phyloP scores from a whole-genome alignment of 192 early-diverging fungal genomes.

The Linnemannia exigua region DNA sequence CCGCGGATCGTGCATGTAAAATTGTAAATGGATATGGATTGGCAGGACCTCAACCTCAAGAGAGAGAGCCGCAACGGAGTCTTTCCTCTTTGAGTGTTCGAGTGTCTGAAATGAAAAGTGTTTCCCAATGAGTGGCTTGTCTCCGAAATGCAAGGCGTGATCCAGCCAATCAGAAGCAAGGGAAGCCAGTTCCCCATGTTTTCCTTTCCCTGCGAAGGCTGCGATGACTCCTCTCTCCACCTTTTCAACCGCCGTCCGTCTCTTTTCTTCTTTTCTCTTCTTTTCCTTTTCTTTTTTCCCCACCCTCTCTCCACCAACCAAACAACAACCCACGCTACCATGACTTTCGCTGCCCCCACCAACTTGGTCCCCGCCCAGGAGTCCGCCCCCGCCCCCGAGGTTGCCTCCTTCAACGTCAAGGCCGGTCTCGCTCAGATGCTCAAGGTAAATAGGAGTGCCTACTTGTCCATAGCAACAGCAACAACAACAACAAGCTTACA shows the following conservation, averaged over 20 bases:
- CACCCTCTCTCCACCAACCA: background rate
- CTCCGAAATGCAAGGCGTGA: background rate
- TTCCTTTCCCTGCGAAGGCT: background rate
- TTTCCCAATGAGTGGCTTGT: background rate
- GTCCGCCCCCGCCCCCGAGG: slow-evolving; percentile 31
- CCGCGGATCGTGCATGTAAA: too few relatives aligned
- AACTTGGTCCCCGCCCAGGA: slow-evolving; percentile 59
- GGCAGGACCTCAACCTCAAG: too few relatives aligned
- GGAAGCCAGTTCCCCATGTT: background rate
- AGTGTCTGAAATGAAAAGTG: background rate
- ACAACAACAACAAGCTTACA: background rate
- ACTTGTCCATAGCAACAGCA: background rate
- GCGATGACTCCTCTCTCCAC: background rate
- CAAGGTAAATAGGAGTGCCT: slow-evolving; percentile 72
- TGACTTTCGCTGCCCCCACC: slow-evolving; percentile 61
- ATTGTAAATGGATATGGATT: too few relatives aligned
- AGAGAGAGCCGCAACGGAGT: too few relatives aligned
- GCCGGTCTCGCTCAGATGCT: slow-evolving; percentile 98
- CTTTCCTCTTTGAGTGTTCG: too few relatives aligned
- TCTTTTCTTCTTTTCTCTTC: slow-evolving; percentile 13
- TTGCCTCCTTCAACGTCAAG: slow-evolving; percentile 87
- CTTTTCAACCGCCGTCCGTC: background rate
- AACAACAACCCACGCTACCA: slow-evolving; percentile 2
- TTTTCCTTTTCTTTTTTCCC: slow-evolving; percentile 14
- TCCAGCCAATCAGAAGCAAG: background rate